A percentile compares a stretch with the other conserved stretches of the same genome.
phyloP scores from a whole-genome alignment of 2,329 filamentous ascomycete genomes.

The Aureobasidium sp. region DNA sequence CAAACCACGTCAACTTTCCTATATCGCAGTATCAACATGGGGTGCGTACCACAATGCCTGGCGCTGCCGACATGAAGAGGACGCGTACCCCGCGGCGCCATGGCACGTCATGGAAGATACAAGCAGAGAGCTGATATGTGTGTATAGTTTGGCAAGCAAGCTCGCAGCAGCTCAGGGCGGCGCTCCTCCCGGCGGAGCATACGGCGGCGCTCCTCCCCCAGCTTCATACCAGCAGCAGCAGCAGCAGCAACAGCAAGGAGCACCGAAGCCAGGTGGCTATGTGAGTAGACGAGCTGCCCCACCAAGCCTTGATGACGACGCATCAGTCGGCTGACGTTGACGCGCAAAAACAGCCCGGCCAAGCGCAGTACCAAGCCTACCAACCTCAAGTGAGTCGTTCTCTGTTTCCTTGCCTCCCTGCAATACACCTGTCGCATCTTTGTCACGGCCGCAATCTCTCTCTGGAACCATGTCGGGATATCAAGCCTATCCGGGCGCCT shows the following conservation, averaged over 20 bases:
- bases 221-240: slow-evolving; percentile 19
- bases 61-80: not conserved
- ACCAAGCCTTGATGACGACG: slow-evolving; percentile 12
- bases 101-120: not conserved
- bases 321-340: slow-evolving; percentile 16
- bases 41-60: not conserved
- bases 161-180: slow-evolving; percentile 36
- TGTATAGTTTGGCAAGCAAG: slow-evolving; percentile 30
- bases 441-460: not conserved
- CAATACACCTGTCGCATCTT: slow-evolving; percentile 18
- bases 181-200: slow-evolving; percentile 23
- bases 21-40: not conserved
- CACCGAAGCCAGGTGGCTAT: slow-evolving; percentile 36
- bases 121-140: not conserved
- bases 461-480: slow-evolving; percentile 10
- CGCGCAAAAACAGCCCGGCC: slow-evolving; percentile 18
- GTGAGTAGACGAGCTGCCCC: slow-evolving; percentile 36
- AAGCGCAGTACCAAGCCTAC: slow-evolving; percentile 47
- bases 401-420: slow-evolving; percentile 15
- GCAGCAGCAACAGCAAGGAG: slow-evolving; percentile 8
- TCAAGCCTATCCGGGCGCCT: slow-evolving; percentile 20
- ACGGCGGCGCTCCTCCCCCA: slow-evolving; percentile 23
- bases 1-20: not conserved
- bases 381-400: slow-evolving; percentile 20
- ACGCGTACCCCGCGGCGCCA: not conserved